Conservation (phyloP, 2,329 filamentous ascomycete species). For the Arachnopeziza araneosa region DNA sequence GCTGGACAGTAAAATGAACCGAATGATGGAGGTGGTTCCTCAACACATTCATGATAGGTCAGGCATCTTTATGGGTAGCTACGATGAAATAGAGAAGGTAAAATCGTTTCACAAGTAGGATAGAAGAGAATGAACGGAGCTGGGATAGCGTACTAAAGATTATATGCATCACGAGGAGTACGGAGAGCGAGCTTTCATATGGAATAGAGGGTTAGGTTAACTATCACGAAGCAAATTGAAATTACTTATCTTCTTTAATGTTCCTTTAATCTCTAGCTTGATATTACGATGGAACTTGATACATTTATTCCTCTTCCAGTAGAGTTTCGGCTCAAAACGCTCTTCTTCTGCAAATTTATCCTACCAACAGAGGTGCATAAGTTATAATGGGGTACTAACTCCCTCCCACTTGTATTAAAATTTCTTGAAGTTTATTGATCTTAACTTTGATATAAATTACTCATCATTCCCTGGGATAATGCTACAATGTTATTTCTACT, state of each 20-base stretch:
- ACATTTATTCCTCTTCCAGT: no score
- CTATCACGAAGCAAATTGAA: neutral
- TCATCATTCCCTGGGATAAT: no score
- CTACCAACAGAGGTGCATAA: no score
- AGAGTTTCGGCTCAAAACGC: no score
- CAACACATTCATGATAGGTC: conserved; percentile 92
- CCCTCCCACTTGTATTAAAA: no score
- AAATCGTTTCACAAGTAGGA: conserved; percentile 43
- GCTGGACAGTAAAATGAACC: conserved; percentile 81
- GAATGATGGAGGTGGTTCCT: conserved; percentile 84
- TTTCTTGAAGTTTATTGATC: no score
- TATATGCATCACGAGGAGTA: neutral
- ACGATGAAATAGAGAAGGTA: conserved; percentile 93
- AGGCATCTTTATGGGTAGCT: conserved; percentile 93
- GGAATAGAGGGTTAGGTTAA: neutral
- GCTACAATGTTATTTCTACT: no score
- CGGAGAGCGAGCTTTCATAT: neutral
- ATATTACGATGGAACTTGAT: no score
- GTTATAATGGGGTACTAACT: no score
- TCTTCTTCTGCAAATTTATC: no score
- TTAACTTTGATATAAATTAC: no score
- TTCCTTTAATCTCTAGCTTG: neutral
- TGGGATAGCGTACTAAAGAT: neutral
- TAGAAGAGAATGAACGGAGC: neutral
- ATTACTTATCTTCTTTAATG: neutral